Base-by-base conservation (phyloP, 768 basidiomycete genomes). In the Gelatoporia subvermispora region DNA sequence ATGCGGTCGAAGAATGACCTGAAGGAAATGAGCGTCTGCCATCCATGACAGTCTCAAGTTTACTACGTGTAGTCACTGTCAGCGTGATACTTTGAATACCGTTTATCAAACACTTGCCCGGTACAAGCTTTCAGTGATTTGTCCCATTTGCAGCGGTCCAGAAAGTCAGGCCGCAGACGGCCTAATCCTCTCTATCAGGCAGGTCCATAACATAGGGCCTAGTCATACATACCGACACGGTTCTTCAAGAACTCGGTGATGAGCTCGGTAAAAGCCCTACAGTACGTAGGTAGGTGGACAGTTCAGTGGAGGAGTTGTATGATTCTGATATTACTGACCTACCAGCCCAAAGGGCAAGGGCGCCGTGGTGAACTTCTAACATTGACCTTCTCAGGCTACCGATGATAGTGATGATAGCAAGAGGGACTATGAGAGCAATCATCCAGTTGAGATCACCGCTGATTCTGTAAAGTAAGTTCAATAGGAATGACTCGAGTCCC, bases 11-110 rank as follows among this genome's bases (percentile, higher is more conserved):
- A 1, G 83, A 82, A 60, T 86, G 84, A 5, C 84, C 84, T 10
- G 82, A 84, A 7, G 83, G 84, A 57, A 86, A 86, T 0, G 82
- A 85, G 47, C 73, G 70, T 28, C 81, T 67, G 13, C 81, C 82
- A 47, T 77, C 74, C 13, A 70, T 40, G 22, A 84, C 58, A 10
- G 60, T 48, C 4, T 68, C 54, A 17, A 59, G 45, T 28, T 77
- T 52, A 15, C 70, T 70, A 41, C 21, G 20, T 37, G 22, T 11
- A 2, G 20, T 35, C 2, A 9, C 34, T n/a, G n/a, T 51, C 35
- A 50, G 23, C 4, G 18, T 41, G 45, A 25, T 22, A 9, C 15
- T 20, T 15, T 25, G 22, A 21, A 23, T 23, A 16, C n/a, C n/a
- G n/a, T n/a, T n/a, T 11, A 35, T n/a, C 9, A 35, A 22, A 13